phyloP scores from a whole-genome alignment of 768 basidiomycete species.

The Lactarius deliciosus region DNA sequence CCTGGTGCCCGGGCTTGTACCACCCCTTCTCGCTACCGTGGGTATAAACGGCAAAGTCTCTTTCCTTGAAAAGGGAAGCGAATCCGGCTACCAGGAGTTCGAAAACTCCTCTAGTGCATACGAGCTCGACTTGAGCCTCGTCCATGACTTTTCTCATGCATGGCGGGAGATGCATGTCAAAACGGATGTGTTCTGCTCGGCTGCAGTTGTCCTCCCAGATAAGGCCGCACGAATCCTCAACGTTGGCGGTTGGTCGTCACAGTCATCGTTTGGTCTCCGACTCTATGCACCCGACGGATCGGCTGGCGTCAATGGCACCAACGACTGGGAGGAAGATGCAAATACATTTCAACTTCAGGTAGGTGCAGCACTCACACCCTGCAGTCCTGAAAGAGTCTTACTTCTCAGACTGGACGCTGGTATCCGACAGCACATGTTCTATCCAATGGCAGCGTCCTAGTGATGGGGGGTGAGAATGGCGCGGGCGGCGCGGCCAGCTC shows the following conservation, averaged over 20 bases:
- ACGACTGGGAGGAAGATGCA: conserved; percentile 77
- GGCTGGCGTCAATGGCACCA: conserved; percentile 67
- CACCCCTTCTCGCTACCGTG: conserved; percentile 71
- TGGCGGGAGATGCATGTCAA: conserved; percentile 80
- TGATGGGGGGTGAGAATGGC: conserved; percentile 76
- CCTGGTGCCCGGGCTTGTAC: conserved; percentile 58
- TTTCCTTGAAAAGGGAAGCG: conserved; percentile 74
- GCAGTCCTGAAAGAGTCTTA: background rate
- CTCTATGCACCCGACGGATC: conserved; percentile 72
- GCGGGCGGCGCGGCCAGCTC: conserved; percentile 65
- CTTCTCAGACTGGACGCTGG: conserved; percentile 59
- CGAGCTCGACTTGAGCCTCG: conserved; percentile 67
- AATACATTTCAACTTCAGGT: conserved; percentile 61
- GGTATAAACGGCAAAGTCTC: conserved; percentile 81
- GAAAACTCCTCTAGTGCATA: conserved; percentile 73
- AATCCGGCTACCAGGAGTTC: conserved; percentile 59
- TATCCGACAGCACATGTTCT: conserved; percentile 68
- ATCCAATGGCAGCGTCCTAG: conserved; percentile 70
- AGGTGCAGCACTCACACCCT: conserved; percentile 16
- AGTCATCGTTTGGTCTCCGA: conserved; percentile 71
- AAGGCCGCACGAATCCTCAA: conserved; percentile 64
- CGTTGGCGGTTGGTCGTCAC: conserved; percentile 67
- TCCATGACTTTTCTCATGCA: conserved; percentile 43
- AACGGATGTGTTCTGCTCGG: conserved; percentile 81
- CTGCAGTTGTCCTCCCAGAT: conserved; percentile 70